These are phyloP conservation scores for Ogataea ramenticola DNA, from an alignment of 805 yeast genomes.

Conservation along the genomic window DNA sequence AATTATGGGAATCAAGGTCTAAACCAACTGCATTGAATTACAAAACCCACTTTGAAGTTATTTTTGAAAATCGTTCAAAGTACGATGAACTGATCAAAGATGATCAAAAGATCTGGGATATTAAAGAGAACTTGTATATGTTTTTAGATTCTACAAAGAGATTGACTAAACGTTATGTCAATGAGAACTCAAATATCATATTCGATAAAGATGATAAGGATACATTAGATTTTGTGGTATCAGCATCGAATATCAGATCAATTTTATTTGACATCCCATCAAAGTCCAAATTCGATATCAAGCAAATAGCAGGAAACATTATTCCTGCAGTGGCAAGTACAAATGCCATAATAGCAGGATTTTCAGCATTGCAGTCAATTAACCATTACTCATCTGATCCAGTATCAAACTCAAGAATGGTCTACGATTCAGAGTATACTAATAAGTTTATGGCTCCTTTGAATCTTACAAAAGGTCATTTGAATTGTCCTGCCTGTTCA, in stretches of 20 bases:
- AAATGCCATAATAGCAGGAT: conserved; percentile 90
- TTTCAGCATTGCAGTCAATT: conserved; percentile 69
- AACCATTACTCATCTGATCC: conserved; percentile 34
- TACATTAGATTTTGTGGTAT: conserved; percentile 78
- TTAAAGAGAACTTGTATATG: conserved; percentile 55
- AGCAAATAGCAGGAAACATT: conserved; percentile 95
- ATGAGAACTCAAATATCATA: conserved; percentile 34
- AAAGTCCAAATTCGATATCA: conserved; percentile 77
- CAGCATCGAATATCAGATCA: conserved; percentile 78
- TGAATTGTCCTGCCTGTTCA: conserved; percentile 63
- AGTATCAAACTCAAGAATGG: conserved; percentile 33
- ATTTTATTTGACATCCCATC: conserved; percentile 59
- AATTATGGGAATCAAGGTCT: conserved; percentile 68
- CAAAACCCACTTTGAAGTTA: background rate
- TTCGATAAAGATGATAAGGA: conserved; percentile 96
- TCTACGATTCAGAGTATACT: conserved; percentile 46
- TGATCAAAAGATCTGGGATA: conserved; percentile 48
- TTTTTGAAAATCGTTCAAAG: conserved; percentile 1
- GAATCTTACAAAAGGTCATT: conserved; percentile 52
- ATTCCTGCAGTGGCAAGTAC: conserved; percentile 99
- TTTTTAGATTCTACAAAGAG: conserved; percentile 41
- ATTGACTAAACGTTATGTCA: conserved; percentile 41
- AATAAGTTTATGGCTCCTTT: conserved; percentile 64
- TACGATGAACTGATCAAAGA: conserved; percentile 19
- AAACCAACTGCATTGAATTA: conserved; percentile 60